Percentiles rank a stretch among this genome's conserved stretches.
Evolutionary conservation across 768 basidiomycete species (phyloP).

Genomic region (Hortiboletus campestris): DNA sequence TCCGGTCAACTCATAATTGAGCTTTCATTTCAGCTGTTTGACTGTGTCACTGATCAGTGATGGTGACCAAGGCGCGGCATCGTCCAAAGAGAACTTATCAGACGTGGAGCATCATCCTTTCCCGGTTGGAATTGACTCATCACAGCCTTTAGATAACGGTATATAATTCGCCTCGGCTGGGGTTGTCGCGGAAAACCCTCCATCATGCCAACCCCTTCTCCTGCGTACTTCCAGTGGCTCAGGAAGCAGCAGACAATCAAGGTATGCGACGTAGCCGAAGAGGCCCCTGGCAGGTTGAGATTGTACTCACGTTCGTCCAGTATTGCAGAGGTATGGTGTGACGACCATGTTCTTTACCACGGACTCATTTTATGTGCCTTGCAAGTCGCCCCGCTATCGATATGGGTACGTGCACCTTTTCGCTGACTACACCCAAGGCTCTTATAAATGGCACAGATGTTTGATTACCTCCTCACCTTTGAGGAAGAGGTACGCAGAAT

Average conservation of each 20-base stretch:
- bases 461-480: conserved; percentile 12
- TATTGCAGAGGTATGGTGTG: conserved; percentile 3
- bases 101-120: background rate
- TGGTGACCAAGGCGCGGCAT: background rate
- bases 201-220: background rate
- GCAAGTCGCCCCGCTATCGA: conserved; percentile 11
- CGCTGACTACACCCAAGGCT: background rate
- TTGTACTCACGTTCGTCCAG: background rate
- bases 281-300: too few relatives aligned
- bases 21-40: too few relatives aligned
- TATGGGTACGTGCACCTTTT: conserved; percentile 3
- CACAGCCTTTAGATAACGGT: background rate
- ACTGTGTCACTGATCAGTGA: too few relatives aligned
- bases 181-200: background rate
- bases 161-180: background rate
- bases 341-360: background rate
- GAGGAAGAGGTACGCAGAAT: conserved; percentile 8
- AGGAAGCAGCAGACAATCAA: conserved; percentile 8
- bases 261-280: background rate
- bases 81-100: background rate
- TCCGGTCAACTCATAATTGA: too few relatives aligned
- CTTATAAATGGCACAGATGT: background rate
- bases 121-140: background rate
- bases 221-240: background rate
- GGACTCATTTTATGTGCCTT: background rate